phyloP scores from a whole-genome alignment of 2,329 filamentous ascomycete species.

The Exserohilum turcica region DNA sequence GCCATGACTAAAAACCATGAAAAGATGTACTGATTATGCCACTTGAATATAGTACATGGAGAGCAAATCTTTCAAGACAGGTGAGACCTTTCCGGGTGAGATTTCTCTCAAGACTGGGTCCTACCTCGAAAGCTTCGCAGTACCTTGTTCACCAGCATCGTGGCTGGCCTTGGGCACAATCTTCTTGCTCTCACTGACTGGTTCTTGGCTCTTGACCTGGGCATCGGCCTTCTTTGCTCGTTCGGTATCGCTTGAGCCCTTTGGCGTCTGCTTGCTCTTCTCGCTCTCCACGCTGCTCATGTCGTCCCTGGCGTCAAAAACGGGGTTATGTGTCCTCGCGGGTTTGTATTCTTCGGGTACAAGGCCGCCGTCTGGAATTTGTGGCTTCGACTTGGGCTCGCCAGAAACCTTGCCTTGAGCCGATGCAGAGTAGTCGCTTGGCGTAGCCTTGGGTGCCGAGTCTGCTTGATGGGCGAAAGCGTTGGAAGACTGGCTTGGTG shows the following conservation, averaged over 20 bases:
- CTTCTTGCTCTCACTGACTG: constrained; percentile 49
- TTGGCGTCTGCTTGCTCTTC: constrained; percentile 15
- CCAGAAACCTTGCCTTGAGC: constrained; percentile 11
- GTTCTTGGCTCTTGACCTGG: constrained; percentile 10
- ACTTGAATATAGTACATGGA: too few species aligned
- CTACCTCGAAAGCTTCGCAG: constrained; percentile 4
- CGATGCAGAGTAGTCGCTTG: constrained; percentile 9
- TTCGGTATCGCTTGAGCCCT: neutral
- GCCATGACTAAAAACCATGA: too few species aligned
- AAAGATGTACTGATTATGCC: too few species aligned
- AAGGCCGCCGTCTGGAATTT: constrained; percentile 17
- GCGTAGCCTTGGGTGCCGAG: constrained; percentile 3
- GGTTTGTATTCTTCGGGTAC: constrained; percentile 29
- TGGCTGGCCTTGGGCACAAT: constrained; percentile 58
- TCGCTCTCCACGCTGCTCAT: constrained; percentile 14
- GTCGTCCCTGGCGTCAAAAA: constrained; percentile 9
- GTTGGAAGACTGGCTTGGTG: constrained; percentile 4
- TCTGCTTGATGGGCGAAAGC: neutral
- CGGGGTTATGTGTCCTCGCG: constrained; percentile 12
- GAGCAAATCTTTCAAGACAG: too few species aligned
- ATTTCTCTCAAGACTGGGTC: too few species aligned
- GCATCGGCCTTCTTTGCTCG: constrained; percentile 3
- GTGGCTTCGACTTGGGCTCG: constrained; percentile 16
- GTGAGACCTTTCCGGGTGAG: too few species aligned
- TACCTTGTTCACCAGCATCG: constrained; percentile 45